These are phyloP conservation scores for Teratosphaeria viscida DNA, from an alignment of 2,329 filamentous ascomycete genomes.

Conservation along the genomic window DNA sequence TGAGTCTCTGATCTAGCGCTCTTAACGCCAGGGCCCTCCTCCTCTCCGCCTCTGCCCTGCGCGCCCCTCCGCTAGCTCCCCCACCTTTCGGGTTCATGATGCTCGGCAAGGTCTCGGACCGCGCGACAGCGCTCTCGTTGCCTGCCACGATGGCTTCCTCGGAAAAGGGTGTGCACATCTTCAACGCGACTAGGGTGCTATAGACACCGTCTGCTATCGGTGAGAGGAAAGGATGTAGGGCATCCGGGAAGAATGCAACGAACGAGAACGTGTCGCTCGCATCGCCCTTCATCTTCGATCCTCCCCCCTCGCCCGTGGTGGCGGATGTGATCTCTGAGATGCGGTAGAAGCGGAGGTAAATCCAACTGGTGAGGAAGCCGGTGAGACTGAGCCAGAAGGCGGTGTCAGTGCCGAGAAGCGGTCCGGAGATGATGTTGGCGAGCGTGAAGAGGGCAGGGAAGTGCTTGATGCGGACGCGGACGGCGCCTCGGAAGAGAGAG, in stretches of 20 bases:
- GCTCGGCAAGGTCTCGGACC: conserved; percentile 51
- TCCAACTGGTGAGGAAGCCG: conserved; percentile 83
- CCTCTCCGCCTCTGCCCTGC: conserved; percentile 84
- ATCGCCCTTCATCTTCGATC: conserved; percentile 61
- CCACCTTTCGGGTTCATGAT: conserved; percentile 42
- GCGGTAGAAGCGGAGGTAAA: conserved; percentile 94
- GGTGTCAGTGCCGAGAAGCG: conserved; percentile 59
- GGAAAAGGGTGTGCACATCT: conserved; percentile 76
- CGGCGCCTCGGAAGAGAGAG: conserved; percentile 75
- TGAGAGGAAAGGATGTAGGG: conserved; percentile 66
- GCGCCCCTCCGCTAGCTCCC: conserved; percentile 43
- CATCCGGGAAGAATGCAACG: conserved; percentile 85
- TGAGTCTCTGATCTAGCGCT: conserved; percentile 81
- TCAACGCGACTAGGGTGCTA: conserved; percentile 60
- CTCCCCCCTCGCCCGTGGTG: conserved; percentile 35
- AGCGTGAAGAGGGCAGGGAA: conserved; percentile 67
- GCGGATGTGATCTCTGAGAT: conserved; percentile 34
- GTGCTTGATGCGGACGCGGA: conserved; percentile 80
- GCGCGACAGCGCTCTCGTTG: conserved; percentile 58
- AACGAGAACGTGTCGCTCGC: conserved; percentile 95
- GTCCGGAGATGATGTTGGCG: conserved; percentile 57
- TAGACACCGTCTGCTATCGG: conserved; percentile 67
- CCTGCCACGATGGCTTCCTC: conserved; percentile 65
- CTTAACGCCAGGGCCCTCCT: conserved; percentile 81
- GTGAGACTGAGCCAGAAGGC: conserved; percentile 69